Conservation (phyloP, 31 red algal species). For the Asparagopsis taxiformis region DNA sequence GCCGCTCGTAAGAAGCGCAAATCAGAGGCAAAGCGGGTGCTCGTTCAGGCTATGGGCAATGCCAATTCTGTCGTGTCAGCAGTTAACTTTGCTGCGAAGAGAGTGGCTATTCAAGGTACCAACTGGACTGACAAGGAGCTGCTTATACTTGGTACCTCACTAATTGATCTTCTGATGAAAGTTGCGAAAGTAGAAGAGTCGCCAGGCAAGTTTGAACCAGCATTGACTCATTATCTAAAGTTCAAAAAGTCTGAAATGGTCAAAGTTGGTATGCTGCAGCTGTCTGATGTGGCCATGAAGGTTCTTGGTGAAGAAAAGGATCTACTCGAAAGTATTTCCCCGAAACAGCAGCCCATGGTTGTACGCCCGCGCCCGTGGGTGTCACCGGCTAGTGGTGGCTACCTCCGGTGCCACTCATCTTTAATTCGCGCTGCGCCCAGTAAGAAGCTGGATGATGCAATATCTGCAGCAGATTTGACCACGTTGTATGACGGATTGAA, state of each 20-base stretch:
- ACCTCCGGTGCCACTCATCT: slow-evolving; percentile 32
- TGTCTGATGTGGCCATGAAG: slow-evolving; percentile 26
- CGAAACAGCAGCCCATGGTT: slow-evolving; percentile 83
- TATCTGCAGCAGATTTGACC: slow-evolving; percentile 52
- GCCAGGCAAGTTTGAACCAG: slow-evolving; percentile 52
- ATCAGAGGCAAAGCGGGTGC: background rate
- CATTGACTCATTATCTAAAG: slow-evolving; percentile 60
- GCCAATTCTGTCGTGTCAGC: slow-evolving; percentile 22
- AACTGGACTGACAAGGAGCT: slow-evolving; percentile 38
- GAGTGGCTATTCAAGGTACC: slow-evolving; percentile 25
- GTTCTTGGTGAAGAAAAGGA: slow-evolving; percentile 35
- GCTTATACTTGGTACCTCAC: slow-evolving; percentile 52
- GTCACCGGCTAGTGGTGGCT: slow-evolving; percentile 41
- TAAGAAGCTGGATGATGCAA: slow-evolving; percentile 36
- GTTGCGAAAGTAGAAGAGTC: slow-evolving; percentile 32
- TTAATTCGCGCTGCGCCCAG: slow-evolving; percentile 50
- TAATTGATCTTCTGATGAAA: slow-evolving; percentile 63
- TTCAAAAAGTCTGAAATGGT: background rate
- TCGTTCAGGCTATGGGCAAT: slow-evolving; percentile 16
- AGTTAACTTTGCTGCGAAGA: slow-evolving; percentile 51
- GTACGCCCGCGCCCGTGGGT: slow-evolving; percentile 83
- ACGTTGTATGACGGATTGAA: slow-evolving; percentile 79
- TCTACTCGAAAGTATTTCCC: slow-evolving; percentile 33
- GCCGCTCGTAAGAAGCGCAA: slow-evolving; percentile 4
- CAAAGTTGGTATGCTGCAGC: slow-evolving; percentile 49